Conservation (phyloP, 108 stramenopile species). For the Chaetoceros muelleri region DNA sequence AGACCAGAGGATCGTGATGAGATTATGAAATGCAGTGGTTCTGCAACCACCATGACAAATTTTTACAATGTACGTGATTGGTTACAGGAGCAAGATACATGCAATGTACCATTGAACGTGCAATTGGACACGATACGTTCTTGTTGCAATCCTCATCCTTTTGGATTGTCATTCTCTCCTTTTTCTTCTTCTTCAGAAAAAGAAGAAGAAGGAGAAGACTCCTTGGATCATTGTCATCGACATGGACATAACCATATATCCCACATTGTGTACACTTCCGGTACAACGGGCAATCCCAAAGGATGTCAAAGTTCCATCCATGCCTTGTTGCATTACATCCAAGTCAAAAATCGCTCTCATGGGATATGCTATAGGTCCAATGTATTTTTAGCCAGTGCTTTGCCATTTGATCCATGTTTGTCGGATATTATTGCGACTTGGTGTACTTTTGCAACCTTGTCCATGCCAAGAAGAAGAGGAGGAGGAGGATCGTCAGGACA, state of each 20-base stretch:
- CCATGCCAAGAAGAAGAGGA: constrained; percentile 25
- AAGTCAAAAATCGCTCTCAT: constrained; percentile 55
- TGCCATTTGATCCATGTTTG: constrained; percentile 79
- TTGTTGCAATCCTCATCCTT: background rate
- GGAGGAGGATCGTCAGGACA: constrained; percentile 12
- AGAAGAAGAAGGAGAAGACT: background rate
- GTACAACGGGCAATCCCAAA: constrained; percentile 93
- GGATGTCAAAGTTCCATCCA: constrained; percentile 68
- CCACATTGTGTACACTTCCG: constrained; percentile 90
- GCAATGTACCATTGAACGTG: background rate
- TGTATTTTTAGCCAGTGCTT: constrained; percentile 64
- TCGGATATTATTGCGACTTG: constrained; percentile 71
- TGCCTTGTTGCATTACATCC: constrained; percentile 49
- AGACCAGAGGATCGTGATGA: background rate
- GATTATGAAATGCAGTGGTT: background rate
- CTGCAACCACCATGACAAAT: too few species aligned
- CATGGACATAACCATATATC: constrained; percentile 20
- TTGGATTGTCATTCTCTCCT: background rate
- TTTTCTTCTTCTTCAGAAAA: background rate
- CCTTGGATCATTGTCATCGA: constrained; percentile 2
- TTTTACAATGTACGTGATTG: constrained; percentile 12
- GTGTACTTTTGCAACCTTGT: constrained; percentile 38
- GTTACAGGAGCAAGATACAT: background rate
- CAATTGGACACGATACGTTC: too few species aligned
- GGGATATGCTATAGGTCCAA: constrained; percentile 22